Conservation (phyloP, 192 early-diverging fungal species). For the Gonapodya prolifera region DNA sequence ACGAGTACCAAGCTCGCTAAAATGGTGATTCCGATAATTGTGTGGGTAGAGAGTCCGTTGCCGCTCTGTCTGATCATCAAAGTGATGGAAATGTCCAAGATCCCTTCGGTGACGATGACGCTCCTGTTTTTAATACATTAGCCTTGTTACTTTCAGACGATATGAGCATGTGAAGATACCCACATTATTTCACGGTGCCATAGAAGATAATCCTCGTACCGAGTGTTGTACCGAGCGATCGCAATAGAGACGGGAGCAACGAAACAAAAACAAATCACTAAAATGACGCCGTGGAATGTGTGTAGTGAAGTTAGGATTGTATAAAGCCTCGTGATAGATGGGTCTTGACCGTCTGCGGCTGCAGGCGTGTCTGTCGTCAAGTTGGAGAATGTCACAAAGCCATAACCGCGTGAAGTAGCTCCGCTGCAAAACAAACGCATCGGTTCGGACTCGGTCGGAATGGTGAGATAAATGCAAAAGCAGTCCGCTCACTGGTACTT, state of each 20-base stretch:
- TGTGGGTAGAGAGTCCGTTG: too few species aligned
- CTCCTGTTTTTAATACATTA: too few species aligned
- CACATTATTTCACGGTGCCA: not conserved
- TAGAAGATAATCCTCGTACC: not conserved
- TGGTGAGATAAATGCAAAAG: too few species aligned
- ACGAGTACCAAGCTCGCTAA: too few species aligned
- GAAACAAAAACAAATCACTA: not conserved
- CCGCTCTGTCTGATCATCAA: not conserved
- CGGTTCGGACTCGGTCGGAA: too few species aligned
- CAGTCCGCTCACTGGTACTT: not conserved
- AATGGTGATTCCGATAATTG: too few species aligned
- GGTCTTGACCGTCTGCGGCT: not conserved
- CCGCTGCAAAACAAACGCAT: too few species aligned
- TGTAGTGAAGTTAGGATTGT: too few species aligned
- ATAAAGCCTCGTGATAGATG: too few species aligned
- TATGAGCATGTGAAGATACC: not conserved
- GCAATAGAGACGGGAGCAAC: not conserved
- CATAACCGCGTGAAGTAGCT: too few species aligned
- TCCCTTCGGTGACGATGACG: not conserved
- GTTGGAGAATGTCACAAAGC: too few species aligned
- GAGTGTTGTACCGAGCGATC: not conserved
- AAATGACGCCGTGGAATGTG: not conserved
- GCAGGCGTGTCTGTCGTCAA: not conserved
- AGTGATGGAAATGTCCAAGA: not conserved
- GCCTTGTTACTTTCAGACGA: too few species aligned